Conservation (phyloP, 139 green algal species). For the Diplosphaera chodatii region DNA sequence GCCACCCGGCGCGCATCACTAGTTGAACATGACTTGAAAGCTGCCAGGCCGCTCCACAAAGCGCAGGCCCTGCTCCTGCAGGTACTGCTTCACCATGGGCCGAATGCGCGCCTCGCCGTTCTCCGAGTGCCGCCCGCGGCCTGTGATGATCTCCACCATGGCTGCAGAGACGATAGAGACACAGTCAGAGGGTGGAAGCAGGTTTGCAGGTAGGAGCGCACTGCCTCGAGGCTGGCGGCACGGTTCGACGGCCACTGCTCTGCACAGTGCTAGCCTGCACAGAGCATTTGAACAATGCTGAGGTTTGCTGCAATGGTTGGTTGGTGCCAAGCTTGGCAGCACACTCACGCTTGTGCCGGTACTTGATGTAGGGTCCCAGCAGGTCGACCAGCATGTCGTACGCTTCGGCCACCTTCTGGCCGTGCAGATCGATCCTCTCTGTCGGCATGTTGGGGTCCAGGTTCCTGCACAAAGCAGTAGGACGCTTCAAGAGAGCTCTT, state of each 20-base stretch:
- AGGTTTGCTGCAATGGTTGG: too few relatives aligned
- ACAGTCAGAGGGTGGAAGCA: too few relatives aligned
- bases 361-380: background rate
- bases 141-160: background rate
- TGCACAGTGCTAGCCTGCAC: too few relatives aligned
- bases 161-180: too few relatives aligned
- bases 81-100: background rate
- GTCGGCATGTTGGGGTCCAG: background rate
- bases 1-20: too few relatives aligned
- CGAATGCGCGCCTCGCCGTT: background rate
- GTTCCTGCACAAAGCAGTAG: background rate
- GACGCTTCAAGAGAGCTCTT: too few relatives aligned
- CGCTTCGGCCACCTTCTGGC: background rate
- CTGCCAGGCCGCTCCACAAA: background rate
- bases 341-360: background rate
- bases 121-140: background rate
- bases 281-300: too few relatives aligned
- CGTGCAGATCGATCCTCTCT: background rate
- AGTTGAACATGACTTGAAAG: background rate
- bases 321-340: too few relatives aligned
- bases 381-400: background rate
- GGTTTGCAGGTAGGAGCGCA: too few relatives aligned
- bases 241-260: too few relatives aligned
- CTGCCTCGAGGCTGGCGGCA: too few relatives aligned
- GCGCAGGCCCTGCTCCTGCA: background rate